Percentiles rank a stretch among this genome's conserved stretches.
These are phyloP conservation scores for Aspergillus cejpii DNA, from an alignment of 2,329 filamentous ascomycete species.

Conservation along the genomic window DNA sequence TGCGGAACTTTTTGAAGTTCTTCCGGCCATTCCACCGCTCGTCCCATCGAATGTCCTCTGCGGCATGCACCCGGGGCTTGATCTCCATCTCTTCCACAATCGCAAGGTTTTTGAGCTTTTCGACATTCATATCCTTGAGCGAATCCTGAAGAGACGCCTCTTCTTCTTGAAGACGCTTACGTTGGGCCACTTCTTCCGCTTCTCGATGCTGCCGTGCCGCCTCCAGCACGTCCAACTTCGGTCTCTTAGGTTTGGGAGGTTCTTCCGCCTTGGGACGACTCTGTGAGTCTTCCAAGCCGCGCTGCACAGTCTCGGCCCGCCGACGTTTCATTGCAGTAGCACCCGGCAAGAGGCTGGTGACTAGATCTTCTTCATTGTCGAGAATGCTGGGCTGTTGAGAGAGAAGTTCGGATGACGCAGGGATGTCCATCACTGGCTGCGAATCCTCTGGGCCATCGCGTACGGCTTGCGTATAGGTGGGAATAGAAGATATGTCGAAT, in stretches of 20 bases:
- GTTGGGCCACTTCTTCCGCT: constrained; percentile 47
- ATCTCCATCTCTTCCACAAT: constrained; percentile 72
- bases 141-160: constrained; percentile 55
- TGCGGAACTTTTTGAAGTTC: constrained; percentile 84
- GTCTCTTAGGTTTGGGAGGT: constrained; percentile 44
- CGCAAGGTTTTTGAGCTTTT: constrained; percentile 64
- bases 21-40: constrained; percentile 86
- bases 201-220: constrained; percentile 51
- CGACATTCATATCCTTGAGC: constrained; percentile 61
- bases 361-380: constrained; percentile 48
- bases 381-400: constrained; percentile 24
- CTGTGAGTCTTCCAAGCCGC: constrained; percentile 32
- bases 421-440: constrained; percentile 17
- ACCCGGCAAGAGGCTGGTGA: constrained; percentile 69
- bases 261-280: constrained; percentile 23
- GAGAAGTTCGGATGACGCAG: constrained; percentile 18
- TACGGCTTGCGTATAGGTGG: constrained; percentile 30
- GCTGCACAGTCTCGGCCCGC: constrained; percentile 55
- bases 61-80: constrained; percentile 28
- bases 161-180: constrained; percentile 56
- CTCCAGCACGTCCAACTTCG: constrained; percentile 63
- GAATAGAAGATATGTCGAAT: constrained; percentile 44
- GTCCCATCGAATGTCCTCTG: constrained; percentile 63
- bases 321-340: constrained; percentile 73
- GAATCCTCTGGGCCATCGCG: constrained; percentile 14